Percentiles rank a stretch among this genome's conserved stretches.
Conservation (phyloP, 2,329 filamentous ascomycete genomes). For the Pseudogymnoascus sp. region DNA sequence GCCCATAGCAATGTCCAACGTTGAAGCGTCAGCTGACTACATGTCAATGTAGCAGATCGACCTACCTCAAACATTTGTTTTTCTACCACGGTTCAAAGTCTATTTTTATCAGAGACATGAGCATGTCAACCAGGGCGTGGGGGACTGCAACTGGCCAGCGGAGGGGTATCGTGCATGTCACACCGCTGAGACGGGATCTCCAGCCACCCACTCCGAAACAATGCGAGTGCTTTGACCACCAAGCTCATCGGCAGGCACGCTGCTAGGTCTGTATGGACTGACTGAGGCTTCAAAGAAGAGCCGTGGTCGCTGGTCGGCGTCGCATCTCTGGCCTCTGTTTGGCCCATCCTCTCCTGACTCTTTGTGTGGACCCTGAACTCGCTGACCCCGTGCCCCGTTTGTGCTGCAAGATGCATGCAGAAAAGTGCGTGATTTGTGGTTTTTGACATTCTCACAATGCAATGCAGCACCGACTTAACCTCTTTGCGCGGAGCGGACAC, state of each 20-base stretch:
- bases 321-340: neutral
- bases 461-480: neutral
- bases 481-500: neutral
- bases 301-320: neutral
- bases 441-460: neutral
- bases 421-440: neutral
- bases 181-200: neutral
- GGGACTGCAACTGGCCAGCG: neutral
- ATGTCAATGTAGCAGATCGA: neutral
- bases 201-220: neutral
- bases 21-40: neutral
- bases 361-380: neutral
- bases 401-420: neutral
- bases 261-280: neutral
- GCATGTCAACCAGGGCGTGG: neutral
- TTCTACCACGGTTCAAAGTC: neutral
- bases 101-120: neutral
- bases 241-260: neutral
- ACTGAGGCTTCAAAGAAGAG: neutral
- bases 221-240: constrained; percentile 2
- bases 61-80: neutral
- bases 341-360: neutral
- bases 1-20: neutral
- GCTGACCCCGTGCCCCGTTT: neutral
- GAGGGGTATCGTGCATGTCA: neutral